A percentile compares a stretch with the other conserved stretches of the same genome.
Conservation (phyloP, 345 rosid genomes). For the Mallotus nudiflorus region DNA sequence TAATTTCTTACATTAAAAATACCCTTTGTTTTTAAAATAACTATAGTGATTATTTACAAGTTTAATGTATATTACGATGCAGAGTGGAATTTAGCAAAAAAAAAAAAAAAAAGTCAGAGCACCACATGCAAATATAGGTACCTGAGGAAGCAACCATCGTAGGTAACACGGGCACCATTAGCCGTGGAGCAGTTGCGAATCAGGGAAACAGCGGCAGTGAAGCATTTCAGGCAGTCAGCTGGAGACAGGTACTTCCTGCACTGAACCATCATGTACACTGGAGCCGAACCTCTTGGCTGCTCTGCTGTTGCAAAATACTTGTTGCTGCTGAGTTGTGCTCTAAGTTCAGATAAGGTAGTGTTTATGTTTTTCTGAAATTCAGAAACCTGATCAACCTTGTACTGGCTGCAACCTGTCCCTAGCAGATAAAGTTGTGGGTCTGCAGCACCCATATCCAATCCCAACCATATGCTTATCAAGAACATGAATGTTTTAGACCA, state of each 20-base stretch:
- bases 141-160: slow-evolving; percentile 46
- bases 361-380: slow-evolving; percentile 33
- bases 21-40: no score
- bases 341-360: slow-evolving; percentile 19
- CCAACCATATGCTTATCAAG: no score
- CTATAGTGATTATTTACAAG: no score
- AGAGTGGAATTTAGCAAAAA: no score
- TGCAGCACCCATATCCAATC: neutral
- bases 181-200: slow-evolving; percentile 35
- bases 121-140: no score
- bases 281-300: slow-evolving; percentile 20
- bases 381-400: neutral
- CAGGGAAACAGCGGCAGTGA: slow-evolving; percentile 16
- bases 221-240: slow-evolving; percentile 36
- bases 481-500: no score
- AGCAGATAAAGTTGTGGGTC: neutral
- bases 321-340: slow-evolving; percentile 8
- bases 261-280: slow-evolving; percentile 37
- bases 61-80: no score
- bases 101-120: neutral
- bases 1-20: no score
- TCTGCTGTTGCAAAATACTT: slow-evolving; percentile 36
- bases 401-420: neutral
- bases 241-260: slow-evolving; percentile 41
- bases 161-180: slow-evolving; percentile 43